Conservation (phyloP, 345 rosid species). For the Psidium guajava region DNA sequence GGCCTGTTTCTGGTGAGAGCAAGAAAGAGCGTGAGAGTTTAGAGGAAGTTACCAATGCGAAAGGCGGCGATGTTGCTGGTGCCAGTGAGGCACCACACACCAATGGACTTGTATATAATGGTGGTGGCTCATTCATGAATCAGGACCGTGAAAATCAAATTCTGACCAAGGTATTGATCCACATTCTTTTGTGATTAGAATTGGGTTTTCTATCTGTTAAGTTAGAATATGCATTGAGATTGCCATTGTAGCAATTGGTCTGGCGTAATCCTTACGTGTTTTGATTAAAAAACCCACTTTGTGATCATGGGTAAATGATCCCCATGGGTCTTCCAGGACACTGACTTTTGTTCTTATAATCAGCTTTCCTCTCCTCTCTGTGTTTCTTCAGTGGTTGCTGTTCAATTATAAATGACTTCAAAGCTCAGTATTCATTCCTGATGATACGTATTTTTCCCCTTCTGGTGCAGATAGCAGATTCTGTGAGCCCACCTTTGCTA, state of each 20-base stretch:
- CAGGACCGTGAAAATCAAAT: neutral
- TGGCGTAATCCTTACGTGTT: neutral
- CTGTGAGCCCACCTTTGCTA: constrained; percentile 6
- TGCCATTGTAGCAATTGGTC: too few relatives aligned
- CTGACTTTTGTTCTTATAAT: neutral
- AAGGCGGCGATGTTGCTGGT: neutral
- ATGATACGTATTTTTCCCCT: neutral
- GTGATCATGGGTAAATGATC: neutral
- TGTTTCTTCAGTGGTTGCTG: neutral
- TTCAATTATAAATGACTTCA: neutral
- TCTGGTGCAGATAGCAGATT: constrained; percentile 17
- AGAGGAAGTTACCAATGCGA: neutral
- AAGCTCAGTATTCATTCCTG: neutral
- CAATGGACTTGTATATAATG: neutral
- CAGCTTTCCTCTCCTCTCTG: neutral
- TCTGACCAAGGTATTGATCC: constrained; percentile 9
- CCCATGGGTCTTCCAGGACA: neutral
- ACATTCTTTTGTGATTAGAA: neutral
- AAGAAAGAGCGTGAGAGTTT: neutral
- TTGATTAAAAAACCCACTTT: neutral
- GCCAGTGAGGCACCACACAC: neutral
- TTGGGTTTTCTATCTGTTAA: neutral
- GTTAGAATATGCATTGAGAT: too few relatives aligned
- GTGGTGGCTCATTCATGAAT: neutral
- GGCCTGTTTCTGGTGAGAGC: neutral